Evolutionary conservation across 352 stramenopile genomes (phyloP).

Genomic region (Pythium chondricola): DNA sequence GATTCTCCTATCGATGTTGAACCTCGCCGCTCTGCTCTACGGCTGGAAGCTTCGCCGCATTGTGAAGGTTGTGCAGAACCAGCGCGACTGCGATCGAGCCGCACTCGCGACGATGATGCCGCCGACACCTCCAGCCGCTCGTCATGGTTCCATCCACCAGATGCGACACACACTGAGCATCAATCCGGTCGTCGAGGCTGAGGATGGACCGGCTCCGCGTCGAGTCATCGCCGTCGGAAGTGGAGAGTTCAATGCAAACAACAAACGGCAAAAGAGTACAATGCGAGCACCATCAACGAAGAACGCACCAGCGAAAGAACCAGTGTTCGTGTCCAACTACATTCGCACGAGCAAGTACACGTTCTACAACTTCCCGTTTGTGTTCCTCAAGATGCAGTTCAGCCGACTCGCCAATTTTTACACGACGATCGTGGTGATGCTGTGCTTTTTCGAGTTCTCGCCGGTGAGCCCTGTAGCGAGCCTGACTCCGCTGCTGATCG

Average conservation of each 20-base stretch:
- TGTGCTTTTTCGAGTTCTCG: slow-evolving; percentile 89
- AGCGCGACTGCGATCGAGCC: slow-evolving; percentile 73
- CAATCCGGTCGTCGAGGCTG: slow-evolving; percentile 38
- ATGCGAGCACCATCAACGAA: slow-evolving; percentile 15
- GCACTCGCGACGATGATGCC: slow-evolving; percentile 77
- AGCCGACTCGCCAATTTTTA: slow-evolving; percentile 86
- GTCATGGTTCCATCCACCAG: slow-evolving; percentile 23
- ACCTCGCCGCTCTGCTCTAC: slow-evolving; percentile 73
- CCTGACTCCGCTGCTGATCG: slow-evolving; percentile 80
- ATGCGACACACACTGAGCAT: slow-evolving; percentile 50
- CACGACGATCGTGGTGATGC: slow-evolving; percentile 81
- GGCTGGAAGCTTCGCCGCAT: slow-evolving; percentile 85
- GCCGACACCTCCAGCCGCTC: slow-evolving; percentile 16
- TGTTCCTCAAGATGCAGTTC: slow-evolving; percentile 90
- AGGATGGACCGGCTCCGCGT: slow-evolving; percentile 24
- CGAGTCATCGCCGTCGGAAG: slow-evolving; percentile 42
- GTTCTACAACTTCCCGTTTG: slow-evolving; percentile 86
- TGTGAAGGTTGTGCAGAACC: slow-evolving; percentile 78
- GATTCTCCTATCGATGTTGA: slow-evolving; percentile 70
- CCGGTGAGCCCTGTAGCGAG: slow-evolving; percentile 78
- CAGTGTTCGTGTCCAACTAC: slow-evolving; percentile 65
- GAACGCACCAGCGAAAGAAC: slow-evolving; percentile 1
- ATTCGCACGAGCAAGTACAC: slow-evolving; percentile 89
- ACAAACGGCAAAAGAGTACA: slow-evolving; percentile 23
- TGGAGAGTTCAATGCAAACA: slow-evolving; percentile 10